Base-by-base conservation (phyloP, 768 basidiomycete species). In the Phylloporus scabripes region DNA sequence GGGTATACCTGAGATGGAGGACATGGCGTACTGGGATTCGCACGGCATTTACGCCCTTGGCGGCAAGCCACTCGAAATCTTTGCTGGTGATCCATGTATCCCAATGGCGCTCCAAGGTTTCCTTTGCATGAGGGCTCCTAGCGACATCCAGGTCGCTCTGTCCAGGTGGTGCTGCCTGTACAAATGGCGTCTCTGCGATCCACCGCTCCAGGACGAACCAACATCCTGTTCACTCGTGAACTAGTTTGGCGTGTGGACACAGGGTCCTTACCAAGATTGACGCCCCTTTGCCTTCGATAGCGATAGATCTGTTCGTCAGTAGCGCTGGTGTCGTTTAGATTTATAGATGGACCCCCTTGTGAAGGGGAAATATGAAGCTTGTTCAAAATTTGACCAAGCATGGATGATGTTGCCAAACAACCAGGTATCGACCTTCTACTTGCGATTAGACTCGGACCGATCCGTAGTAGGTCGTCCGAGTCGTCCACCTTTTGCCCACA, bases 191-290 rank as follows among this genome's bases (percentile, higher is more conserved):
- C 2, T 80, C 76, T 12, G 79, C 62, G 33, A 91, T 87, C 88
- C 88, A 91, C 29, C 77, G 70, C 64, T 91, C 88, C 15, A 87
- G 75, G 3, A 85, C 81, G 53, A 91, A 90, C 86, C 85, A 87
- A 7, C 78, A 82, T 1, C 85, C 85, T 87, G 51, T 23, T 18
- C 7, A 23, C 47, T 46, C 11, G 44, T 58, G 52, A 55, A 54
- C 50, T 38, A 28, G 40, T 34, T 42, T 40, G 29, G 37, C 12
- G 23, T 7, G 32, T 48, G 52, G 28, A 42, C 50, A 24, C 34
- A 26, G 17, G 20, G 45, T 24, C 48, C 52, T 62, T 62, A 83
- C 88, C 88, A 9, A 92, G 77, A 63, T 92, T 92, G 5, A 90
- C 82, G n/a, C 88, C 88, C 46, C 81, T 75, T 57, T 87, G 87